Base-by-base conservation (phyloP, 345 rosid genomes). In the Citrus medica region DNA sequence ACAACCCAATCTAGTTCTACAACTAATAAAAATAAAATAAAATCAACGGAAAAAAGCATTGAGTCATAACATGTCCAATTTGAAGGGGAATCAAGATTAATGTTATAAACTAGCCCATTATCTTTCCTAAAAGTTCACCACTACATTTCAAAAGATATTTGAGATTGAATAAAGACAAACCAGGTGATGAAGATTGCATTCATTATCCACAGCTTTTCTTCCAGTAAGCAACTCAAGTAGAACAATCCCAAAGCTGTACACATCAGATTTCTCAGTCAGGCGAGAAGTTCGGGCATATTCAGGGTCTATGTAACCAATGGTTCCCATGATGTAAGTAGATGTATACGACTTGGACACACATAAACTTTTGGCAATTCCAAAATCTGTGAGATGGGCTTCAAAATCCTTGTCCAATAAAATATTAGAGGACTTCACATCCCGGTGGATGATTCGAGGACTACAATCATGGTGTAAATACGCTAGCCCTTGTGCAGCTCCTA, bases 211-310 rank as follows among this genome's bases (percentile, higher is more conserved):
- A 1, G 99, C 97, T 80, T 89, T 92, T 84, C 91, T 88, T 74
- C 98, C 89, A 1, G 99, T 96, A 67, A 96, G 85, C 86, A 96
- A 69, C 88, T 96, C 98, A 30, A 96, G 97, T 12, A 96, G 88
- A 64, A 96, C 97, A 58, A 96, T 86, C 53, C 98, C 99, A 5
- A 86, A 96, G 79, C 99, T 94, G 81, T 94, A 96, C n/a, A 96
- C 97, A 80, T 94, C 98, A 0, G 98, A 94, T 74, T 96, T 96
- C 87, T 94, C 99, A 0, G 98, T 96, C 58, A 94, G 95, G 1
- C 87, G 95, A 17, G 99, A 94, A 66, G 99, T 96, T 27, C 97
- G 94, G 16, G 99, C 98, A 83, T 96, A 96, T 73, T 96, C 99
- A 0, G 99, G 99, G 65, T 96, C 99, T 65, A 96, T 94, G 78